phyloP scores from a whole-genome alignment of 495 filamentous ascomycete species.

The Aspergillus hancockii region DNA sequence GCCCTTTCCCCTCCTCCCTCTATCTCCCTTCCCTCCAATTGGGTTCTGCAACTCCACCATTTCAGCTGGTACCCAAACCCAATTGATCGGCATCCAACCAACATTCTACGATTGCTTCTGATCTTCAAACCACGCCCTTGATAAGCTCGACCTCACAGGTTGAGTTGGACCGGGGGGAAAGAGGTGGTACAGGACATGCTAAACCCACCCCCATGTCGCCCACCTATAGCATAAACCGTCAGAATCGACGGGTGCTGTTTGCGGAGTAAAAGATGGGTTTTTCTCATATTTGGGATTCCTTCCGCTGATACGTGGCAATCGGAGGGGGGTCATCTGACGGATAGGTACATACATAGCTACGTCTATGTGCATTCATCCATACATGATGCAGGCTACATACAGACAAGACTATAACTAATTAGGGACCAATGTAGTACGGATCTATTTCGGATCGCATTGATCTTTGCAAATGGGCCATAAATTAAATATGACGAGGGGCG shows the following conservation, averaged over 20 bases:
- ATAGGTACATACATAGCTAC: neutral
- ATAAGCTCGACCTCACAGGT: neutral
- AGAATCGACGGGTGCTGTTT: neutral
- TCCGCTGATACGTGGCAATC: slow-evolving; percentile 3
- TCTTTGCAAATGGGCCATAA: neutral
- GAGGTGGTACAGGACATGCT: neutral
- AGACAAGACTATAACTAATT: neutral
- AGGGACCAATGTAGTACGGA: neutral
- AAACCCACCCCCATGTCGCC: neutral
- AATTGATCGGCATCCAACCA: slow-evolving; percentile 3
- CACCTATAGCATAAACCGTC: neutral
- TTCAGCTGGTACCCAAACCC: neutral
- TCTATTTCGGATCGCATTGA: neutral
- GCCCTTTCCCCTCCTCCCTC: neutral
- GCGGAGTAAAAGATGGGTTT: neutral
- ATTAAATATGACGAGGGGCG: neutral
- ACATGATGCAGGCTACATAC: neutral
- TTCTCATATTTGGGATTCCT: slow-evolving; percentile 1
- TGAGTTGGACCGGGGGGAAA: neutral
- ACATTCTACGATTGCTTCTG: neutral
- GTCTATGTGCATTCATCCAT: neutral
- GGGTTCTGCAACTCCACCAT: neutral
- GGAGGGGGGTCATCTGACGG: slow-evolving; percentile 2
- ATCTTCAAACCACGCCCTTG: neutral
- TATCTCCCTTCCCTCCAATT: neutral